These are phyloP conservation scores for Gamsiella multidivaricata DNA, from an alignment of 192 early-diverging fungal species.

Conservation along the genomic window DNA sequence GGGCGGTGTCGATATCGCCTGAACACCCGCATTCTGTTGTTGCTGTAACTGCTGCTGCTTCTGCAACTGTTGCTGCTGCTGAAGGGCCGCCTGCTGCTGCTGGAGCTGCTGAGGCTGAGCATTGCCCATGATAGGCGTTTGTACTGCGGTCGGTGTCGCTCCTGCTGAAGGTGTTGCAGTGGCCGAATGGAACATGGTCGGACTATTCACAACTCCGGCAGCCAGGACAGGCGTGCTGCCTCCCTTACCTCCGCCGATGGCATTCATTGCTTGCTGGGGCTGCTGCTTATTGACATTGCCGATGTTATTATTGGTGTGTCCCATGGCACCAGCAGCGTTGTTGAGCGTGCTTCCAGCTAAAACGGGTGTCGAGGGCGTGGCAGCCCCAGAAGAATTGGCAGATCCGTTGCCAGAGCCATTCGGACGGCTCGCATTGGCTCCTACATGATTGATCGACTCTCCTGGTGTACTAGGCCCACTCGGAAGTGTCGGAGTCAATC, in stretches of 20 bases:
- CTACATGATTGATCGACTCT: constrained; percentile 24
- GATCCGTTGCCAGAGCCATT: constrained; percentile 35
- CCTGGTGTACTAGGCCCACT: constrained; percentile 53
- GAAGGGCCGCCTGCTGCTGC: constrained; percentile 41
- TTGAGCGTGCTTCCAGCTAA: constrained; percentile 25
- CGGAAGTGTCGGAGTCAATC: constrained; percentile 38
- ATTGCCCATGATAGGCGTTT: constrained; percentile 47
- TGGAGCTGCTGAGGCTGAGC: constrained; percentile 52
- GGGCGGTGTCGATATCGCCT: constrained; percentile 23
- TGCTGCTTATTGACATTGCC: constrained; percentile 11
- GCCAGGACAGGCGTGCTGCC: constrained; percentile 42
- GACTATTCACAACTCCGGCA: constrained; percentile 36
- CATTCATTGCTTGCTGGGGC: constrained; percentile 15
- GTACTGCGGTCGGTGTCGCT: constrained; percentile 21
- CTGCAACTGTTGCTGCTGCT: constrained; percentile 26
- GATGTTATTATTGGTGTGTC: constrained; percentile 8
- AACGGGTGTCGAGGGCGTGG: constrained; percentile 47
- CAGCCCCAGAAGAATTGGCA: constrained; percentile 47
- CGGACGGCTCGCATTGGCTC: constrained; percentile 10
- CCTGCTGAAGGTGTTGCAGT: constrained; percentile 18
- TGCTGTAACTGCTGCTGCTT: constrained; percentile 44
- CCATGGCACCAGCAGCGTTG: not conserved
- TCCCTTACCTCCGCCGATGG: constrained; percentile 23
- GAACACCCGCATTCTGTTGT: constrained; percentile 37
- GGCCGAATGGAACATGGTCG: constrained; percentile 40